phyloP scores from a whole-genome alignment of 2,329 filamentous ascomycete species.

The Alternaria burnsii region DNA sequence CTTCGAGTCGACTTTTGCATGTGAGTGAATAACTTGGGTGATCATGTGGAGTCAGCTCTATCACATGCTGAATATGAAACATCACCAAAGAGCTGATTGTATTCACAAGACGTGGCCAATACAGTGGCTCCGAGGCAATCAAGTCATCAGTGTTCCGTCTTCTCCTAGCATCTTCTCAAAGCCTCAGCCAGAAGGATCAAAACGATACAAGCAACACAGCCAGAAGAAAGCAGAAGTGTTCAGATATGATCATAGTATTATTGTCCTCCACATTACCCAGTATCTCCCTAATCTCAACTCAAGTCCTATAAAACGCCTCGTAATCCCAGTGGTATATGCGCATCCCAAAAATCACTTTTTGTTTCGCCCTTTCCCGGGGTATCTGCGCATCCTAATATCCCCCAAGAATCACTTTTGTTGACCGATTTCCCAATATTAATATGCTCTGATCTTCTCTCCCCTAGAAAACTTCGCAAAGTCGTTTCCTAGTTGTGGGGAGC shows the following conservation, averaged over 20 bases:
- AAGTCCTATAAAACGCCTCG: background rate
- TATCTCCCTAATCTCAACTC: background rate
- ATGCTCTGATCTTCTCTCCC: background rate
- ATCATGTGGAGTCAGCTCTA: background rate
- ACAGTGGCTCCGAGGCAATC: fast-evolving
- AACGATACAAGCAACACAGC: background rate
- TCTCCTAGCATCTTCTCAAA: background rate
- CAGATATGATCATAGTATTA: background rate
- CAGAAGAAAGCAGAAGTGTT: background rate
- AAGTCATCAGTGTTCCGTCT: fast-evolving
- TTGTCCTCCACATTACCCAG: background rate
- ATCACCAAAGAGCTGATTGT: too few species aligned
- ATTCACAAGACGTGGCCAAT: fast-evolving
- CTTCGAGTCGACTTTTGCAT: background rate
- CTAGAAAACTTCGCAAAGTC: background rate
- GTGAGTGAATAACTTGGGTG: background rate
- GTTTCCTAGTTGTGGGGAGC: background rate
- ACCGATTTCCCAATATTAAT: background rate
- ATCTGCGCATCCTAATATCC: conserved; percentile 4
- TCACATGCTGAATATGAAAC: too few species aligned
- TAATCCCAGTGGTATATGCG: conserved; percentile 16
- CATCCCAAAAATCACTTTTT: conserved; percentile 14
- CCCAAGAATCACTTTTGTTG: conserved; percentile 5
- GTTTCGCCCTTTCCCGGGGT: background rate
- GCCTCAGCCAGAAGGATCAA: background rate